Percentiles rank a stretch among this genome's conserved stretches.
Evolutionary conservation across 2,329 filamentous ascomycete species (phyloP).

Genomic region (Nectriaceae sp.): DNA sequence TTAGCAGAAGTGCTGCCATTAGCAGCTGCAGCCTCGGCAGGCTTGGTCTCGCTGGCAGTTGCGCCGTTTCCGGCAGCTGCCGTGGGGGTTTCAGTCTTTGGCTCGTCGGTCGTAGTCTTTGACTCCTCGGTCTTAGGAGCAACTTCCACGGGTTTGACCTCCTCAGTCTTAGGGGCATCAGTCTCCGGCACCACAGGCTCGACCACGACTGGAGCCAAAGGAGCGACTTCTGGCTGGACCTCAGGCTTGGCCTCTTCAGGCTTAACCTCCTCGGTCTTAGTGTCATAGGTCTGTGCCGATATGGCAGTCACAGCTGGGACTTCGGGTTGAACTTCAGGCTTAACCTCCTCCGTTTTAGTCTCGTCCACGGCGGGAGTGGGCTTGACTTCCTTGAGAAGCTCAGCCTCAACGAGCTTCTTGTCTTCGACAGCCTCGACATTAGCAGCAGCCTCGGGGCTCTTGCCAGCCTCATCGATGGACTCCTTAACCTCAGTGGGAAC

Average conservation of each 20-base stretch:
- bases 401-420: conserved; percentile 16
- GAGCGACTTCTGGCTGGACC: background rate
- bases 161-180: conserved; percentile 7
- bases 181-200: conserved; percentile 3
- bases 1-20: conserved; percentile 37
- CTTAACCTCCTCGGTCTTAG: conserved; percentile 13
- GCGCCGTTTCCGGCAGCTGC: conserved; percentile 23
- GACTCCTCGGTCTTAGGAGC: conserved; percentile 1
- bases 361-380: conserved; percentile 20
- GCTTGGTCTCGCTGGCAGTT: conserved; percentile 23
- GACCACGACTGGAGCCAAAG: background rate
- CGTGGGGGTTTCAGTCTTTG: conserved; percentile 15
- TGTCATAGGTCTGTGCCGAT: conserved; percentile 7
- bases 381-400: conserved; percentile 19
- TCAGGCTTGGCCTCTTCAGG: background rate
- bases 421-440: conserved; percentile 20
- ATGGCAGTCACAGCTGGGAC: background rate
- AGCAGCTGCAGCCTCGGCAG: conserved; percentile 17
- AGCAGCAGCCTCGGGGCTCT: conserved; percentile 11
- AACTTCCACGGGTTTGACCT: conserved; percentile 19
- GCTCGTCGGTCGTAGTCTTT: conserved; percentile 9
- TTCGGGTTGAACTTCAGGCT: background rate
- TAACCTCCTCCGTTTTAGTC: conserved; percentile 5
- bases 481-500: conserved; percentile 21
- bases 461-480: conserved; percentile 2